Evolutionary conservation across 2,329 filamentous ascomycete genomes (phyloP), one percentile per base, ranked within the genome.

Genomic region (Endoconidiophora polonica): DNA sequence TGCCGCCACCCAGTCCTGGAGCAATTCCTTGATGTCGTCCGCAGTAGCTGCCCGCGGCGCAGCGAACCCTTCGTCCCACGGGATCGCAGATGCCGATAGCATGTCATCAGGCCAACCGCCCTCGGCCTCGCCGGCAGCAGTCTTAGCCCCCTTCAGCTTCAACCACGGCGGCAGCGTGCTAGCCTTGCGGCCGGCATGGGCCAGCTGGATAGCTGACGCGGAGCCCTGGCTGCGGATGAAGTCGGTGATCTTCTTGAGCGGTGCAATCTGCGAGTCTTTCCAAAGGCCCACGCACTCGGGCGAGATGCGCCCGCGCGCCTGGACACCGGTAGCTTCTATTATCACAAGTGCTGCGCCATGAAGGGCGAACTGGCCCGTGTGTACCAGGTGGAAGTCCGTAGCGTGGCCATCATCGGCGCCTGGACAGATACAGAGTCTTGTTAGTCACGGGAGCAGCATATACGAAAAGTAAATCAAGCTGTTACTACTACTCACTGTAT

Each of bases 221-320:
- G 86, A 79, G 60, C 72, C 74, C 64, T 94, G 87, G 23, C 74
- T 77, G 67, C 93, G 86, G 2, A 82, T 76, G 55, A 87, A 93
- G 54, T 93, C 83, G 36, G 80, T 76, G 43, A 90, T 73, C 53
- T 75, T 73, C 60, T 72, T 74, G 52, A 93, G 66, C 0, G 80
- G 79, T 55, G 73, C 79, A 54, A 88, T 81, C 62, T 95, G 88
- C 33, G 73, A 77, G 62, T 94, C 88, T 55, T 82, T 72, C 88
- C 87, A 95, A 5, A 95, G 66, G 0, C 88, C 86, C 10, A 69
- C 66, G 61, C 90, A 84, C 61, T 88, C 72, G 1, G 86, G 86
- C 0, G 83, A 83, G 67, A 94, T 94, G 50, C 88, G 76, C 24
- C 87, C 87, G 57, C 88, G 78, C 4, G 84, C 66, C 7, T 76